Base-by-base conservation (phyloP, 176 grass and related monocot genomes). In the Carex cristatella region DNA sequence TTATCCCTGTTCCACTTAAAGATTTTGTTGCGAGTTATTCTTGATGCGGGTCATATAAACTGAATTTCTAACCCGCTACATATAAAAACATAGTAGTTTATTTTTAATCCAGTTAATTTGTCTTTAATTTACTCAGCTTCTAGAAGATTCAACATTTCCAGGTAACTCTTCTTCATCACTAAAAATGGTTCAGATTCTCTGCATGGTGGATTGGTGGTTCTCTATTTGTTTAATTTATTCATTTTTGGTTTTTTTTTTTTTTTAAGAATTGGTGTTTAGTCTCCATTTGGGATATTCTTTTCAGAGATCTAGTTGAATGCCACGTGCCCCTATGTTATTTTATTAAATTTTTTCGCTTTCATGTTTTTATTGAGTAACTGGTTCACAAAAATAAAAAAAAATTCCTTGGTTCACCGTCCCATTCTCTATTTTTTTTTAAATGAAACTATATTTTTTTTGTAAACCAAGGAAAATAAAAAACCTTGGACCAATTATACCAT, bases 141-240 rank as follows among this genome's bases (percentile, higher is more conserved):
- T 83, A 83, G 63, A 83, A 69, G 23, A 5, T 53, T 53, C 8
- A 65, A 3, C 63, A 55, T 83, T 83, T 83, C 81, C 33, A 1
- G 46, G 81, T 31, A 64, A 5, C 40, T 33, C 44, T 8, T 7
- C 40, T n/a, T 44, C 38, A 57, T 51, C 19, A 51, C 71, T 75
- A 37, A 2, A 35, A 12, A 53, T 78, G 49, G 13, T 56, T 78
- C 73, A 32, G 48, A 56, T 78, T 31, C 73, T 78, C 49, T 78
- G 73, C 53, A 35, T 18, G 74, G 0, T 54, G 4, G 2, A 57
- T 56, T 18, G 74, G 0, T 54, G 4, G 2, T 77, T 56, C 28
- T 77, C 73, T 55, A 4, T 77, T 77, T 77, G 73, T 77, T 77
- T 74, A 51, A 1, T 42, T 49, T 74, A 67, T 67, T 67, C 32